phyloP scores from a whole-genome alignment of 805 yeast genomes.

The Wickerhamomyces strasburgensis region DNA sequence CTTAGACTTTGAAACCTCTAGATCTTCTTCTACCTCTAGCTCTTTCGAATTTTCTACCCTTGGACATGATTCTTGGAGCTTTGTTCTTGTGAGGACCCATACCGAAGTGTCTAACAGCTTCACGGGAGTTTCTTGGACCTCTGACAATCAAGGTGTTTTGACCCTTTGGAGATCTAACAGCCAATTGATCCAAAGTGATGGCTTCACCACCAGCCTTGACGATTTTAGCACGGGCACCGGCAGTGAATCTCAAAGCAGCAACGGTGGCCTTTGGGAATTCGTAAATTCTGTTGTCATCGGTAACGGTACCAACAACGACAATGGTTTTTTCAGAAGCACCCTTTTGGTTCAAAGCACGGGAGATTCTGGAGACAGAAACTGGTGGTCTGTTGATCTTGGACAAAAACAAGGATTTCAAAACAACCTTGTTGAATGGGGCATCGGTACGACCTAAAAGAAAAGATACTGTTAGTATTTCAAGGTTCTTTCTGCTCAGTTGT shows the following conservation, averaged over 20 bases:
- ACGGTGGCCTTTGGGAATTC: constrained; percentile 95
- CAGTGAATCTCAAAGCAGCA: constrained; percentile 99
- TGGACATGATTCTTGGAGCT: constrained; percentile 97
- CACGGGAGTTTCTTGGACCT: constrained; percentile 99
- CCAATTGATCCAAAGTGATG: constrained; percentile 98
- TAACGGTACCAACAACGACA: constrained; percentile 99
- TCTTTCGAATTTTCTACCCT: constrained; percentile 99
- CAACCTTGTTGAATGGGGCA: constrained; percentile 96
- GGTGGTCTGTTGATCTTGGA: constrained; percentile 99
- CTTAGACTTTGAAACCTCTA: constrained; percentile 99
- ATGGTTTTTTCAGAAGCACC: constrained; percentile 88
- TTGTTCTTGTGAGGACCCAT: constrained; percentile 99
- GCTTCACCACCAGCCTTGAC: constrained; percentile 99
- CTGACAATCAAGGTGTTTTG: constrained; percentile 95
- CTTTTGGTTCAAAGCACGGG: constrained; percentile 74
- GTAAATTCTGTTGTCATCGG: constrained; percentile 93
- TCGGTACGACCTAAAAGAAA: constrained; percentile 91
- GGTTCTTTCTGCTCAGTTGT: constrained; percentile 45
- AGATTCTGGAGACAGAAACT: constrained; percentile 89
- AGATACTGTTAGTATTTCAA: constrained; percentile 31
- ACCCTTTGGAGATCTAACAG: constrained; percentile 99
- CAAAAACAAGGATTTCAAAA: constrained; percentile 90
- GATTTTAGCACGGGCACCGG: constrained; percentile 97
- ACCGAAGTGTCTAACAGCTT: constrained; percentile 99
- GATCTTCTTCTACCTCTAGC: constrained; percentile 99